Conservation (phyloP, 306 rosid species). For the Sindora glabra region DNA sequence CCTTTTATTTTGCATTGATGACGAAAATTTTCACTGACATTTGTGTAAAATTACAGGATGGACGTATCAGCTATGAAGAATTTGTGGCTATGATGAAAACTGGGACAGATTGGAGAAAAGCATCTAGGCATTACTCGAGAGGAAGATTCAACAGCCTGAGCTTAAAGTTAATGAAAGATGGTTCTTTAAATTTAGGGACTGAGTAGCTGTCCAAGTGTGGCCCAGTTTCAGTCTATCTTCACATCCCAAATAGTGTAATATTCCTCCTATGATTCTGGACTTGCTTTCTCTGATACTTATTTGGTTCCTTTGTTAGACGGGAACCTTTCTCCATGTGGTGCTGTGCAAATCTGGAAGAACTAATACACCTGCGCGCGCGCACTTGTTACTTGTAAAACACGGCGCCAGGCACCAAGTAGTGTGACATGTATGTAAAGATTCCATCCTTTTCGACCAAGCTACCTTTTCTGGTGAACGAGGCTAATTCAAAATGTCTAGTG, state of each 20-base stretch:
- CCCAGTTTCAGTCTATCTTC: too few relatives aligned
- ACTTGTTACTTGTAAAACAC: constrained; percentile 33
- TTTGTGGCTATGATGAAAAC: constrained; percentile 98
- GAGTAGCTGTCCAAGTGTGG: constrained; percentile 37
- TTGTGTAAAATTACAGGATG: constrained; percentile 53
- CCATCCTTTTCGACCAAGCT: too few relatives aligned
- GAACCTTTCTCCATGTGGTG: constrained; percentile 35
- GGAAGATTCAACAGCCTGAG: constrained; percentile 99
- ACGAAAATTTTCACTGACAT: constrained; percentile 18
- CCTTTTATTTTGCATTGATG: too few relatives aligned
- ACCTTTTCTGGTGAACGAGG: too few relatives aligned
- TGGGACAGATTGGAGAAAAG: constrained; percentile 99
- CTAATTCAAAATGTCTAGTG: too few relatives aligned
- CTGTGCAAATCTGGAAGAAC: constrained; percentile 26
- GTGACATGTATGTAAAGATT: constrained; percentile 46
- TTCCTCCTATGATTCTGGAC: constrained; percentile 33
- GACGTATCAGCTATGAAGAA: constrained; percentile 94
- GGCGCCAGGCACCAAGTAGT: constrained; percentile 39
- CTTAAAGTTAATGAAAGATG: constrained; percentile 97
- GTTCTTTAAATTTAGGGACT: constrained; percentile 83
- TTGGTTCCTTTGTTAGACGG: constrained; percentile 42
- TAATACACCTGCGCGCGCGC: constrained; percentile 25
- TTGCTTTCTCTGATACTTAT: too few relatives aligned
- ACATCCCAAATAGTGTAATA: constrained; percentile 34
- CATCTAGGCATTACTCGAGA: constrained; percentile 95